These are phyloP conservation scores for Rutstroemia sp. DNA, from an alignment of 2,329 filamentous ascomycete species.

Conservation along the genomic window DNA sequence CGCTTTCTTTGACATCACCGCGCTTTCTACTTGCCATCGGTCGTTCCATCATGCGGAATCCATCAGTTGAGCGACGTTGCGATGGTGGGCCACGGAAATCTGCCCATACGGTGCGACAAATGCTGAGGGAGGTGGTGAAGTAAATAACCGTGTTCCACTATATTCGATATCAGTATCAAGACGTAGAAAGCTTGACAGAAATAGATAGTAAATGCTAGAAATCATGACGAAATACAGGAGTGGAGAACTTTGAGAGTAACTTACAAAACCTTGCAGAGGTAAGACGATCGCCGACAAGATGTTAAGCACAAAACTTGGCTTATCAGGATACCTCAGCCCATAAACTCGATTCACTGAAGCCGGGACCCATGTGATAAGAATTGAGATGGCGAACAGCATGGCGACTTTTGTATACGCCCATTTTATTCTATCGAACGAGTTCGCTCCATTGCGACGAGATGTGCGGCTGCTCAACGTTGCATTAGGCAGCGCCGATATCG, in stretches of 20 bases:
- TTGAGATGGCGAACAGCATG: slow-evolving; percentile 62
- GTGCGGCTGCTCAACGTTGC: not conserved
- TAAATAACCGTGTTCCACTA: slow-evolving; percentile 74
- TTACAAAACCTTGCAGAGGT: slow-evolving; percentile 64
- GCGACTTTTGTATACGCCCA: slow-evolving; percentile 65
- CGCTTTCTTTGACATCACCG: not conserved
- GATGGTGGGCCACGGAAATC: not conserved
- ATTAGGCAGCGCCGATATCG: slow-evolving; percentile 6
- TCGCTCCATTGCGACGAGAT: not conserved
- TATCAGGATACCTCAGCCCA: slow-evolving; percentile 49
- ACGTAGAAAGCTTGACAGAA: not conserved
- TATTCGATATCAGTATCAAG: not conserved
- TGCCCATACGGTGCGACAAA: slow-evolving; percentile 1
- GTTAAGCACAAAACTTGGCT: slow-evolving; percentile 52
- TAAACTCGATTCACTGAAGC: slow-evolving; percentile 71
- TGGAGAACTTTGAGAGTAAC: not conserved
- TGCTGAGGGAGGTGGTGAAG: slow-evolving; percentile 52
- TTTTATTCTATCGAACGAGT: slow-evolving; percentile 48
- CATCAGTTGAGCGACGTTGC: not conserved
- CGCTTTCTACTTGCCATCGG: not conserved
- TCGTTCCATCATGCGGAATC: slow-evolving; percentile 1
- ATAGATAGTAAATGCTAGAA: too few relatives aligned
- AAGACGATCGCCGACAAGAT: slow-evolving; percentile 66
- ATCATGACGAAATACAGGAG: not conserved
- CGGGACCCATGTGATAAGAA: slow-evolving; percentile 68